phyloP scores from a whole-genome alignment of 2,329 filamentous ascomycete genomes.

The Neoscytalidium dimidiatum region DNA sequence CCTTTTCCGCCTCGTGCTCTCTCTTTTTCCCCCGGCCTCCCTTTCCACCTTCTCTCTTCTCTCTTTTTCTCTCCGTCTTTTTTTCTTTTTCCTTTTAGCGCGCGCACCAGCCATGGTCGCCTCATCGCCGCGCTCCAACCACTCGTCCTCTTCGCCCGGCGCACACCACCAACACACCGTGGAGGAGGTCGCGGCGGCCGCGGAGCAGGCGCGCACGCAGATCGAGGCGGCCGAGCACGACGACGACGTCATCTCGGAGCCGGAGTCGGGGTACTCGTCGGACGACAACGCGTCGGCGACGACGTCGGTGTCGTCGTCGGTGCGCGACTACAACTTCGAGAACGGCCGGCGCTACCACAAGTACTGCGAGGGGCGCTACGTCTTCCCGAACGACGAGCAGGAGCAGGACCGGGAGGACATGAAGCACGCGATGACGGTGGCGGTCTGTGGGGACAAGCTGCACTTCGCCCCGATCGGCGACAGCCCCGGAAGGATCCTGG shows the following conservation, averaged over 20 bases:
- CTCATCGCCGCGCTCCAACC: slow-evolving; percentile 14
- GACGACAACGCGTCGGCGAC: slow-evolving; percentile 20
- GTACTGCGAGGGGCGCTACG: slow-evolving; percentile 35
- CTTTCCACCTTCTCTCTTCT: not conserved
- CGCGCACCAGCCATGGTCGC: not conserved
- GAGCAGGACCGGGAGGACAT: slow-evolving; percentile 43
- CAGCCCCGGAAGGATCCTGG: slow-evolving; percentile 3
- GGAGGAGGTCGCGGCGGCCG: slow-evolving; percentile 12
- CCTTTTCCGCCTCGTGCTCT: not conserved
- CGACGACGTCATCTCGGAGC: slow-evolving; percentile 8
- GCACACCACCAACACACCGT: not conserved
- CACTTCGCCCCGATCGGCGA: slow-evolving; percentile 35
- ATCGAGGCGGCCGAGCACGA: slow-evolving; percentile 9
- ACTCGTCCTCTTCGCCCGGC: not conserved
- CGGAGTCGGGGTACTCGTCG: slow-evolving; percentile 18
- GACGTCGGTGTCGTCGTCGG: slow-evolving; percentile 38
- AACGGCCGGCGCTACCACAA: slow-evolving; percentile 42
- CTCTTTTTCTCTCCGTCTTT: not conserved
- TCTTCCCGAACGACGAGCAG: slow-evolving; percentile 40
- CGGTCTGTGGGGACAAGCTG: slow-evolving; percentile 38
- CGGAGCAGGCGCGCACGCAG: slow-evolving; percentile 14
- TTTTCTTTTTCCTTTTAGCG: not conserved
- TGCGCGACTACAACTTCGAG: slow-evolving; percentile 40
- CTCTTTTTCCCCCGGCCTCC: not conserved
- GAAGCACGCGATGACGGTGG: slow-evolving; percentile 40